Percentiles rank a stretch among this genome's conserved stretches.
These are phyloP conservation scores for Backusella tuberculispora DNA, from an alignment of 192 early-diverging fungal genomes.

Conservation along the genomic window DNA sequence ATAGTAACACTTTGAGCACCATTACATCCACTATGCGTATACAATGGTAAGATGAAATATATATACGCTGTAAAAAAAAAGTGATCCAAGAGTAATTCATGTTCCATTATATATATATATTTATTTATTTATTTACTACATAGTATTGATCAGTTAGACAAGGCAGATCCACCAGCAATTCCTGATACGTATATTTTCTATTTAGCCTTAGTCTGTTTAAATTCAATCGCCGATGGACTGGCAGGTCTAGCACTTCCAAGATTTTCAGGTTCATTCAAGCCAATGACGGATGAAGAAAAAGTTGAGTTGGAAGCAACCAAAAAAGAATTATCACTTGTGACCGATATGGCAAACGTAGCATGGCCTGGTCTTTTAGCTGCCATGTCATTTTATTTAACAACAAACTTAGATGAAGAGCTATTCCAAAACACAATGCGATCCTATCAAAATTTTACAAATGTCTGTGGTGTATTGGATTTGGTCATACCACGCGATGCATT, in stretches of 20 bases:
- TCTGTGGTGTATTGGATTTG: slow-evolving; percentile 82
- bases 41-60: slow-evolving; percentile 58
- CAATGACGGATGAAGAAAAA: slow-evolving; percentile 21
- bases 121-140: background rate
- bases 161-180: slow-evolving; percentile 83
- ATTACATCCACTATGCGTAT: slow-evolving; percentile 65
- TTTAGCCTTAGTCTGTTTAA: slow-evolving; percentile 73
- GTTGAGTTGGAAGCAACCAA: background rate
- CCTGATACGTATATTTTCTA: slow-evolving; percentile 90
- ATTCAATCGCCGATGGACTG: slow-evolving; percentile 72
- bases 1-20: slow-evolving; percentile 46
- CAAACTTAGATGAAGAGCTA: slow-evolving; percentile 82
- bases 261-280: slow-evolving; percentile 43
- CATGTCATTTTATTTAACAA: slow-evolving; percentile 74
- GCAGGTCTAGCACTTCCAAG: slow-evolving; percentile 66
- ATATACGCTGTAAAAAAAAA: background rate
- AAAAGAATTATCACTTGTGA: slow-evolving; percentile 52
- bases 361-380: slow-evolving; percentile 82
- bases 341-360: slow-evolving; percentile 77
- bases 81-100: background rate
- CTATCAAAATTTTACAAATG: slow-evolving; percentile 74
- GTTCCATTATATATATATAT: background rate
- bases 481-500: slow-evolving; percentile 84
- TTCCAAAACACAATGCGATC: slow-evolving; percentile 74
- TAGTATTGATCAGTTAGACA: slow-evolving; percentile 92